Percentiles rank a stretch among this genome's conserved stretches.
Evolutionary conservation across 169 alveolate species (phyloP).

Genomic region (Neospora caninum): DNA sequence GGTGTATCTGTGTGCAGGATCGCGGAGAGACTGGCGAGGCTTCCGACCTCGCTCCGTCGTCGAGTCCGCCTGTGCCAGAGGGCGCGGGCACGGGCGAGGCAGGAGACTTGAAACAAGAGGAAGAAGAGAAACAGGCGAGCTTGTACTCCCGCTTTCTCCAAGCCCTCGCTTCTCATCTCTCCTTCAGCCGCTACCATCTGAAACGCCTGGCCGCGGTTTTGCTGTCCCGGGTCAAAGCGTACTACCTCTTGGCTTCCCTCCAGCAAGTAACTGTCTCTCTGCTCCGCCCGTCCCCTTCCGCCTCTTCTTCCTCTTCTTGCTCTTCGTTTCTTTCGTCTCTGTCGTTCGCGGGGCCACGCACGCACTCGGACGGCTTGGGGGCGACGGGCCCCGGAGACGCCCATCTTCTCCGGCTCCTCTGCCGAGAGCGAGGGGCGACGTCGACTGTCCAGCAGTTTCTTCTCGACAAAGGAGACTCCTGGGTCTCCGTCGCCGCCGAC

Average conservation of each 20-base stretch:
- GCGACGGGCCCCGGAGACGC: background rate
- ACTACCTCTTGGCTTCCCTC: background rate
- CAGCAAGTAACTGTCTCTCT: constrained; percentile 15
- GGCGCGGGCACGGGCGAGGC: background rate
- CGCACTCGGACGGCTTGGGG: background rate
- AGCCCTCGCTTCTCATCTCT: background rate
- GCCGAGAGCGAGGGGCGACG: background rate
- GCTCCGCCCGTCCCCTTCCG: background rate
- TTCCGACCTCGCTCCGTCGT: background rate
- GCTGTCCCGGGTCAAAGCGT: constrained; percentile 22
- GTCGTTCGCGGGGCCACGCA: background rate
- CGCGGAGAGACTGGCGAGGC: too few relatives aligned
- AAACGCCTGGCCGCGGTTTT: constrained; percentile 25
- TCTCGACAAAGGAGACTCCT: background rate
- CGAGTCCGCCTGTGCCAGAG: background rate
- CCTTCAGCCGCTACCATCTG: constrained; percentile 13
- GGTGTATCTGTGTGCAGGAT: too few relatives aligned
- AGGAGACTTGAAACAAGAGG: background rate
- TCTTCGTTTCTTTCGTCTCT: background rate
- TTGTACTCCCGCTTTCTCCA: background rate
- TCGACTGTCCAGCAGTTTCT: too few relatives aligned
- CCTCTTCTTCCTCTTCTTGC: background rate
- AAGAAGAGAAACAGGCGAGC: background rate
- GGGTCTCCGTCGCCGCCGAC: constrained; percentile 13
- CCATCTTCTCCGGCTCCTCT: background rate